Base-by-base conservation (phyloP, 2,329 filamentous ascomycete species). In the Venturia oleaginea region DNA sequence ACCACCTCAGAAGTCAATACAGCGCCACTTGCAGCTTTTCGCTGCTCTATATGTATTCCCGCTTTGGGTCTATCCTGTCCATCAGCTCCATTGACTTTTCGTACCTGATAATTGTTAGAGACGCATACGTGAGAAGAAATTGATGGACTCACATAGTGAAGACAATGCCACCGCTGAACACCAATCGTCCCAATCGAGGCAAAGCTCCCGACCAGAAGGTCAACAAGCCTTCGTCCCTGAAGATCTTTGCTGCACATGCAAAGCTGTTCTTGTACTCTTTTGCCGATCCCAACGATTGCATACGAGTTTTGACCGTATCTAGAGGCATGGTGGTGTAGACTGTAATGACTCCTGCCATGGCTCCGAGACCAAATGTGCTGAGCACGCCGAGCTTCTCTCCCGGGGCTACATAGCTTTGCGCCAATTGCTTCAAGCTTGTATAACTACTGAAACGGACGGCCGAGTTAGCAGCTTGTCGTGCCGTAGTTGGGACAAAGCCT, bases 201-300 rank as follows among this genome's bases (percentile, higher is more conserved):
- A 97, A 73, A 27, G 94, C 93, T 32, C 94, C 94, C 69, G 90
- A 93, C 94, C 94, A 99, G 68, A 97, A 90, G 0, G 92, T 96
- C 48, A 93, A 74, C 15, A 97, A 64, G 2, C 94, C 93, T 77
- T 99, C 94, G 63, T 97, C 86, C 76, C 86, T 90, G 75, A 94
- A 89, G 68, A 99, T 96, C 71, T 87, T 82, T 13, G 84, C 81
- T 0, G 89, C 92, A 75, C 94, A 99, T 59, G 86, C 84, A 68
- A 96, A 83, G 70, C 88, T 94, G 77, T 96, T 97, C 73, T 89
- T 92, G 73, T 99, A 99, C 66, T 88, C 78, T 54, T 78, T 80
- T 67, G 84, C 84, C 40, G 93, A 91, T 75, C 97, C 91, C 67
- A 97, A 88, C 69, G 91, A 96, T 83, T 99, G 94, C 94, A 99